A percentile compares a stretch with the other conserved stretches of the same genome.
phyloP scores from a whole-genome alignment of 2,329 filamentous ascomycete species.

The Penicillium sp. region DNA sequence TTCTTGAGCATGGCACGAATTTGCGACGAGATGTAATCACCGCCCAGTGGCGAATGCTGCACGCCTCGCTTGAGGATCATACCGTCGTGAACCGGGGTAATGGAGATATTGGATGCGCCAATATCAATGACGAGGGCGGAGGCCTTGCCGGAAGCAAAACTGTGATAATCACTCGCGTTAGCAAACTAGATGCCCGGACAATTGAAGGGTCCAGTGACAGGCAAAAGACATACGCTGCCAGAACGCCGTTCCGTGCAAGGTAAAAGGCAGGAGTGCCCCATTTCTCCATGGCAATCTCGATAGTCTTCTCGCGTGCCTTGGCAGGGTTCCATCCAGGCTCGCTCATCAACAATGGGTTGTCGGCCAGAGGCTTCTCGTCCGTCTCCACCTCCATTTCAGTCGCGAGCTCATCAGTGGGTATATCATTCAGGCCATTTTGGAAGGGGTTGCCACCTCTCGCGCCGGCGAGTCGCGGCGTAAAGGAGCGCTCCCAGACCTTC shows the following conservation, averaged over 20 bases:
- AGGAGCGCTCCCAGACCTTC: slow-evolving; percentile 89
- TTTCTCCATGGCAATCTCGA: slow-evolving; percentile 95
- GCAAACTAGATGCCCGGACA: background rate
- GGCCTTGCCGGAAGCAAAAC: slow-evolving; percentile 88
- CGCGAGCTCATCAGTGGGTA: slow-evolving; percentile 60
- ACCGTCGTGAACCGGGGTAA: slow-evolving; percentile 91
- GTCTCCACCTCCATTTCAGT: slow-evolving; percentile 65
- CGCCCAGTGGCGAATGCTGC: slow-evolving; percentile 81
- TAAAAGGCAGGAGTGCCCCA: slow-evolving; percentile 97
- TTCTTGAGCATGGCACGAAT: slow-evolving; percentile 78
- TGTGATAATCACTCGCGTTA: slow-evolving; percentile 25
- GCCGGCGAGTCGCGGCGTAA: slow-evolving; percentile 85
- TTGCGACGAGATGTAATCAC: slow-evolving; percentile 88
- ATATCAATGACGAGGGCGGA: slow-evolving; percentile 92
- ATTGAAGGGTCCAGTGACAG: background rate
- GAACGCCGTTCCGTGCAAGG: slow-evolving; percentile 83
- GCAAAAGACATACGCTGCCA: slow-evolving; percentile 66
- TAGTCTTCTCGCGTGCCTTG: slow-evolving; percentile 89
- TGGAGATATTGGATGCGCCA: slow-evolving; percentile 83
- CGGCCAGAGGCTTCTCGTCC: slow-evolving; percentile 77
- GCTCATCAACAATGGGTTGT: slow-evolving; percentile 90
- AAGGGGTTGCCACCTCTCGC: slow-evolving; percentile 69
- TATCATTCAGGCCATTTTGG: slow-evolving; percentile 80
- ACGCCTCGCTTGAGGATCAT: slow-evolving; percentile 91
- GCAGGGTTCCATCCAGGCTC: slow-evolving; percentile 90